phyloP scores from a whole-genome alignment of 225 moss, liverwort and hornwort genomes.

The Neckera pumila region DNA sequence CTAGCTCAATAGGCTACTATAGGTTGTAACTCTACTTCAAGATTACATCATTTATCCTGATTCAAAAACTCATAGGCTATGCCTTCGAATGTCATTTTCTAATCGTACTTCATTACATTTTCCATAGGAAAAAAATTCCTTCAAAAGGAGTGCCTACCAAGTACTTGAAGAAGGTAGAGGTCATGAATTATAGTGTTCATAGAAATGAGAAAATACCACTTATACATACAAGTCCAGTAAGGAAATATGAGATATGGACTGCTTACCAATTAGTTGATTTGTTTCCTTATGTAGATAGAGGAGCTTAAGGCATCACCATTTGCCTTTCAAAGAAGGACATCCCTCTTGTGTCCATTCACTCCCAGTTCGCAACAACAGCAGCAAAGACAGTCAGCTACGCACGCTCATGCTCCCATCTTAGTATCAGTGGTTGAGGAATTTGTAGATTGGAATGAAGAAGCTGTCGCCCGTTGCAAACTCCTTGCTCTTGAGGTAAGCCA shows the following conservation, averaged over 20 bases:
- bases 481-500: constrained; percentile 61
- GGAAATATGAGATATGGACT: background rate
- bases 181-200: background rate
- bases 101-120: background rate
- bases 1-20: too few relatives aligned
- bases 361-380: background rate
- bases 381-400: constrained; percentile 5
- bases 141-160: background rate
- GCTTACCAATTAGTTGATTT: background rate
- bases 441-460: constrained; percentile 86
- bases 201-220: background rate
- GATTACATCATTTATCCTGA: background rate
- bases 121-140: background rate
- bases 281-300: background rate
- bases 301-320: constrained; percentile 2
- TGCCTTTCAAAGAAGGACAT: background rate
- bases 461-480: constrained; percentile 67
- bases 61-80: too few relatives aligned
- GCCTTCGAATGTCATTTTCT: background rate
- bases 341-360: background rate
- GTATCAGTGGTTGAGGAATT: constrained; percentile 69
- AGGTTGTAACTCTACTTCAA: background rate
- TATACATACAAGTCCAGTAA: background rate
- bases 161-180: background rate
- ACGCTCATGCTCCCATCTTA: constrained; percentile 37